Evolutionary conservation across 2,329 filamentous ascomycete species (phyloP).

Genomic region (Phyllosticta citribraziliensis): DNA sequence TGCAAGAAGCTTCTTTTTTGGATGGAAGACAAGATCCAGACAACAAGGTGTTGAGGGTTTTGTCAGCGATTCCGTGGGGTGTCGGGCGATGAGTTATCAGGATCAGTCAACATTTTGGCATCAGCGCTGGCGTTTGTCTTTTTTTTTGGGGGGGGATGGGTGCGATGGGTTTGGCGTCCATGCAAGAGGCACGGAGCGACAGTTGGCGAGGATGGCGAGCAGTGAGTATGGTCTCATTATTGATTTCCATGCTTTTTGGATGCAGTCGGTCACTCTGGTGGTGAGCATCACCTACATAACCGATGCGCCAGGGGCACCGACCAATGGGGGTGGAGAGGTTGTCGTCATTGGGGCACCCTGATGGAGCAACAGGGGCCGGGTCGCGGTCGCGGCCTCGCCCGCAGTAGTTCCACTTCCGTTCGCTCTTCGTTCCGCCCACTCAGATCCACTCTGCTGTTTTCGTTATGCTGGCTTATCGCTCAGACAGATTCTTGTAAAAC

Average conservation of each 20-base stretch:
- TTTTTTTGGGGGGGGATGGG: neutral
- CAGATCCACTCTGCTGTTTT: neutral
- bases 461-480: neutral
- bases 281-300: neutral
- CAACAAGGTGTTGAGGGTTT: neutral
- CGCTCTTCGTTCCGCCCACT: neutral
- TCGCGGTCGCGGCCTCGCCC: neutral
- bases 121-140: slow-evolving; percentile 6
- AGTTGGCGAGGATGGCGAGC: neutral
- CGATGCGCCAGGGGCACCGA: neutral
- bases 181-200: neutral
- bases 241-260: neutral
- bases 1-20: neutral
- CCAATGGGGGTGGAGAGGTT: neutral
- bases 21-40: slow-evolving; percentile 1
- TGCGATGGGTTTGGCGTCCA: neutral
- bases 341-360: neutral
- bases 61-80: neutral
- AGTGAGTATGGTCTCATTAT: neutral
- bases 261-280: neutral
- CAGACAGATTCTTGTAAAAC: neutral
- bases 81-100: slow-evolving; percentile 4
- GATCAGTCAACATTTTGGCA: slow-evolving; percentile 2
- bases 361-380: neutral
- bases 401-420: neutral